These are phyloP conservation scores for Ceratobasidium sp. DNA, from an alignment of 1,284 basidiomycete genomes.

Conservation along the genomic window DNA sequence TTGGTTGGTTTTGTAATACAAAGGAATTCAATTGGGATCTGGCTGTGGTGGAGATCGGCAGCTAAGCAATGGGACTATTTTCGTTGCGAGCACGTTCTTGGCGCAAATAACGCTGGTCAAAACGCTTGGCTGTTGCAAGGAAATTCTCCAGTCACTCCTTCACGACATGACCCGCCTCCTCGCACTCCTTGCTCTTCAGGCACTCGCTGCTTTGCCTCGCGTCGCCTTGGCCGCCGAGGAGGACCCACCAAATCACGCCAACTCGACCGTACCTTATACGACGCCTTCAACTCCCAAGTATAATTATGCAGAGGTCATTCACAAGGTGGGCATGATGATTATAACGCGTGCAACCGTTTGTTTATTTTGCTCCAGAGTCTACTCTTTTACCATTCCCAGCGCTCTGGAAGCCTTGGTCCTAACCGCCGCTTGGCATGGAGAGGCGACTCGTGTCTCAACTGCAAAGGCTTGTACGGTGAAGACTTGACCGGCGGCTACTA, in stretches of 20 bases:
- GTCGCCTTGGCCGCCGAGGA: background rate
- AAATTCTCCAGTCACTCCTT: background rate
- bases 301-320: constrained; percentile 41
- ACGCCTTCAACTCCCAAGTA: constrained; percentile 37
- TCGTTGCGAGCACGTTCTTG: constrained; percentile 21
- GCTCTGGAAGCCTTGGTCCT: constrained; percentile 39
- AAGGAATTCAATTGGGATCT: background rate
- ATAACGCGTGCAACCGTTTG: background rate
- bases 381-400: constrained; percentile 40
- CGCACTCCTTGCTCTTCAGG: constrained; percentile 29
- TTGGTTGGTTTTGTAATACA: background rate
- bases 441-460: constrained; percentile 38
- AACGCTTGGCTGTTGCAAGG: background rate
- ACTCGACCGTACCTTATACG: constrained; percentile 38
- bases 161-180: constrained; percentile 27
- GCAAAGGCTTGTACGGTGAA: constrained; percentile 37
- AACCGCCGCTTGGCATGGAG: constrained; percentile 39
- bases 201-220: constrained; percentile 8
- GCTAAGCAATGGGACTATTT: constrained; percentile 1
- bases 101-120: constrained; percentile 11
- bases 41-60: background rate
- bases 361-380: constrained; percentile 23
- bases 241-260: constrained; percentile 38
- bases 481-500: constrained; percentile 39
- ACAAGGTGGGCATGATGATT: constrained; percentile 19